These are phyloP conservation scores for Globisporangium canariense DNA, from an alignment of 352 stramenopile species.

Conservation along the genomic window DNA sequence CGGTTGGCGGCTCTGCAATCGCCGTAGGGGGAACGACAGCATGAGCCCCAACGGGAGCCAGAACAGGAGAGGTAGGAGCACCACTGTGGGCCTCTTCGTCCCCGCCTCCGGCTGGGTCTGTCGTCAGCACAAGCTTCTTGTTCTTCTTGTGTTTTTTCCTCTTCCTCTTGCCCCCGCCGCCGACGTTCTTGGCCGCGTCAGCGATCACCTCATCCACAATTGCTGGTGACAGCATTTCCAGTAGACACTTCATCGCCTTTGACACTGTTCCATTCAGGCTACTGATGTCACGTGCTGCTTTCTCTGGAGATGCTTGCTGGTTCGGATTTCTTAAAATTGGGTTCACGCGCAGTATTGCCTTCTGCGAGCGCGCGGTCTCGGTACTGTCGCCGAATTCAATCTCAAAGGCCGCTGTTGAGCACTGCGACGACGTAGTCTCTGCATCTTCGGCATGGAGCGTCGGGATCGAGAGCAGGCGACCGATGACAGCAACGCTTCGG, in stretches of 20 bases:
- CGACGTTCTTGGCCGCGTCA: not conserved
- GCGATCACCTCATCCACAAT: constrained; percentile 13
- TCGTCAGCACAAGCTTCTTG: not conserved
- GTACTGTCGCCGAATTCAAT: constrained; percentile 15
- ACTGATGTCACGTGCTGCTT: not conserved
- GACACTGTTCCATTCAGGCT: not conserved
- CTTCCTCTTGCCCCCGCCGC: not conserved
- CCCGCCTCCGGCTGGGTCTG: not conserved
- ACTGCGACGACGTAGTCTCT: not conserved
- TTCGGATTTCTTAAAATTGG: constrained; percentile 6
- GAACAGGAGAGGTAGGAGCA: not conserved
- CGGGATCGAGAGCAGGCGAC: constrained; percentile 5
- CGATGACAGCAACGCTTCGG: constrained; percentile 1
- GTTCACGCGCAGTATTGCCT: constrained; percentile 5
- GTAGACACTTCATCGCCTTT: not conserved
- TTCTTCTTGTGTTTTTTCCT: constrained; percentile 12
- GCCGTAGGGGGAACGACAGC: not conserved
- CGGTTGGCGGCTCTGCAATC: not conserved
- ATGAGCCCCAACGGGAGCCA: not conserved
- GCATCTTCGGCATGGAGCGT: not conserved
- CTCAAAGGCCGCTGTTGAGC: not conserved
- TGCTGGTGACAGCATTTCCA: constrained; percentile 12
- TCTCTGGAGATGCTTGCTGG: not conserved
- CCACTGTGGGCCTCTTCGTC: too few relatives aligned
- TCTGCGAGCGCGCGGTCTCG: not conserved